Base-by-base conservation (phyloP, 495 filamentous ascomycete species). In the Penicillium waksmanii region DNA sequence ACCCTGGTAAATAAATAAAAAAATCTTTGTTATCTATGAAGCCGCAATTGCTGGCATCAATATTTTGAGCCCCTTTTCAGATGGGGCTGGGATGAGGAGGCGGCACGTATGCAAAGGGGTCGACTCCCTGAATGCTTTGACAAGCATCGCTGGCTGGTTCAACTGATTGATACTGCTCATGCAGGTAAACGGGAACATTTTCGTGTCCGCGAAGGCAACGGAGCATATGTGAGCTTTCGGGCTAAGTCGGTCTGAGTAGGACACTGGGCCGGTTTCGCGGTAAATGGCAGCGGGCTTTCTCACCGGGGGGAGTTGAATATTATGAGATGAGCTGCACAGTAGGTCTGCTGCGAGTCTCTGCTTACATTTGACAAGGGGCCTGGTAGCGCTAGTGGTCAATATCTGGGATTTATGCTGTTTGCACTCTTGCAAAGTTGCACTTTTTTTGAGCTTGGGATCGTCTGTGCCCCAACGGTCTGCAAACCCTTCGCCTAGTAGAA, bases 261-360 rank as follows among this genome's bases (percentile, higher is more conserved):
- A 71, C 68, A 0, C 31, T 55, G 21, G 74, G 73, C 6, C 64
- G 58, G 33, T 65, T 76, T 5, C 27, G 71, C 17, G 69, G 73
- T n/a, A 73, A 3, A 57, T 77, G 25, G 7, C 73, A 9, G 66
- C 73, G 5, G 70, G 75, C 1, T 57, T 51, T 53, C 40, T 75
- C 12, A 57, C 60, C n/a, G 67, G 74, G 53, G 53, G 13, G 31
- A 49, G 43, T 70, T 17, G 73, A 72, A 5, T 76, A 72, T 38
- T 68, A 66, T 27, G 53, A 61, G 9, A 64, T 76, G 64, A 73
- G 53, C 55, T 55, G 60, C 36, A 54, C 63, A 5, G 34, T 71
- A 8, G 64, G 66, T 72, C 12, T 3, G 47, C 25, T n/a, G 57
- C 62, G 31, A 9, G 6, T 13, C 38, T 56, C 52, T 53, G 19